phyloP scores from a whole-genome alignment of 108 stramenopile species.

The Cyclotella baltica region DNA sequence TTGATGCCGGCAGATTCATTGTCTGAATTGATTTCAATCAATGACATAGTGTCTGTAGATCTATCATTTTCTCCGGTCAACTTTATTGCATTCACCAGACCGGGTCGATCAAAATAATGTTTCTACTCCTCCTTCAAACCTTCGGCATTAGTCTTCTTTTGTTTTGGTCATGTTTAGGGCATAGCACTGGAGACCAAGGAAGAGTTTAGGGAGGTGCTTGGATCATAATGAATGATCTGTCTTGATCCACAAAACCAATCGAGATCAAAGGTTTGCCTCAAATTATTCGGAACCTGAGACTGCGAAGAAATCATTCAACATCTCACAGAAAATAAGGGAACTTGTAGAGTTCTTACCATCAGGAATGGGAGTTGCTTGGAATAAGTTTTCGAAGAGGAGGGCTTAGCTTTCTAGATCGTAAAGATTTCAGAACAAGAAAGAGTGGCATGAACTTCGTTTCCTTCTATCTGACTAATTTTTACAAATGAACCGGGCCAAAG shows the following conservation, averaged over 20 bases:
- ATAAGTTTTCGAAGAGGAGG: conserved; percentile 83
- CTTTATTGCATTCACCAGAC: conserved; percentile 58
- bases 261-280: conserved; percentile 66
- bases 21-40: conserved; percentile 86
- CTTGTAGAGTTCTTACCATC: conserved; percentile 38
- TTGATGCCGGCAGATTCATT: conserved; percentile 51
- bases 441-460: conserved; percentile 62
- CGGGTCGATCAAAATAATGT: conserved; percentile 62
- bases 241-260: conserved; percentile 72
- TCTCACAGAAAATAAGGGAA: background rate
- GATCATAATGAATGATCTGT: conserved; percentile 57
- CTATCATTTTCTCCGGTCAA: background rate
- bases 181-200: conserved; percentile 78
- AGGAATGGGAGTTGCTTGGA: conserved; percentile 85
- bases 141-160: background rate
- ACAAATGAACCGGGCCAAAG: conserved; percentile 32
- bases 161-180: conserved; percentile 40
- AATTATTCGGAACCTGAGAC: conserved; percentile 45
- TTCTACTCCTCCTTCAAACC: conserved; percentile 59
- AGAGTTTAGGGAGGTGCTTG: conserved; percentile 71
- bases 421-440: conserved; percentile 71
- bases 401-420: conserved; percentile 70
- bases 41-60: conserved; percentile 69
- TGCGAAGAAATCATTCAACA: conserved; percentile 42
- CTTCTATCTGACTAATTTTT: conserved; percentile 13